Evolutionary conservation across 441 rosid species (phyloP).

Genomic region (Gossypium aridum): DNA sequence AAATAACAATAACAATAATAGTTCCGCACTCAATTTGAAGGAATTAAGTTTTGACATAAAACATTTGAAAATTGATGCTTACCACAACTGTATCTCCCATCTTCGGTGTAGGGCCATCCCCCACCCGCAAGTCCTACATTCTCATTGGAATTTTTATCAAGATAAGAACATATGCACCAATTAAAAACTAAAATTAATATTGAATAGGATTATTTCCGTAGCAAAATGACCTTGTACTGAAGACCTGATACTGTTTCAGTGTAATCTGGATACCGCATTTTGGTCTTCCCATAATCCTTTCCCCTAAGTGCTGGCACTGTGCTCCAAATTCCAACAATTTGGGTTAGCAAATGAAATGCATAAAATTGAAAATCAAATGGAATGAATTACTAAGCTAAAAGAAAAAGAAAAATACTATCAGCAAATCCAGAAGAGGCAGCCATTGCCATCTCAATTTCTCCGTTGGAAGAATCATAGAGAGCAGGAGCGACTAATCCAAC

Average conservation of each 20-base stretch:
- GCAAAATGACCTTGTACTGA: slow-evolving; percentile 73
- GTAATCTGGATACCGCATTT: slow-evolving; percentile 85
- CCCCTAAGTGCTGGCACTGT: slow-evolving; percentile 96
- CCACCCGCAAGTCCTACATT: slow-evolving; percentile 77
- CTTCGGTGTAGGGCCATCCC: slow-evolving; percentile 74
- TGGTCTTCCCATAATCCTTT: slow-evolving; percentile 90
- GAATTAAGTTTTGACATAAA: neutral
- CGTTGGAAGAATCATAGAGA: slow-evolving; percentile 22
- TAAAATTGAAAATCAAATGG: neutral
- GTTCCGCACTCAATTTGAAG: neutral
- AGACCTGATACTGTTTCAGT: slow-evolving; percentile 78
- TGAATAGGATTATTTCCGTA: neutral
- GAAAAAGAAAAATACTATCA: slow-evolving; percentile 45
- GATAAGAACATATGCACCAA: slow-evolving; percentile 11
- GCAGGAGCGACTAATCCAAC: slow-evolving; percentile 38
- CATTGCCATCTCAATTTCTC: slow-evolving; percentile 14
- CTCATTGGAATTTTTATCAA: slow-evolving; percentile 9
- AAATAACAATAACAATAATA: slow-evolving; percentile 1
- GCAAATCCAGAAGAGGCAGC: slow-evolving; percentile 66
- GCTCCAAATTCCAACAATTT: slow-evolving; percentile 3
- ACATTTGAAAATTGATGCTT: slow-evolving; percentile 12
- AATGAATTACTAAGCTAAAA: neutral
- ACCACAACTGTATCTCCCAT: slow-evolving; percentile 83
- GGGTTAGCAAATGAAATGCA: neutral
- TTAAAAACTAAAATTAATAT: neutral